Conservation (phyloP, 2,329 filamentous ascomycete genomes). For the Nemania diffusa region DNA sequence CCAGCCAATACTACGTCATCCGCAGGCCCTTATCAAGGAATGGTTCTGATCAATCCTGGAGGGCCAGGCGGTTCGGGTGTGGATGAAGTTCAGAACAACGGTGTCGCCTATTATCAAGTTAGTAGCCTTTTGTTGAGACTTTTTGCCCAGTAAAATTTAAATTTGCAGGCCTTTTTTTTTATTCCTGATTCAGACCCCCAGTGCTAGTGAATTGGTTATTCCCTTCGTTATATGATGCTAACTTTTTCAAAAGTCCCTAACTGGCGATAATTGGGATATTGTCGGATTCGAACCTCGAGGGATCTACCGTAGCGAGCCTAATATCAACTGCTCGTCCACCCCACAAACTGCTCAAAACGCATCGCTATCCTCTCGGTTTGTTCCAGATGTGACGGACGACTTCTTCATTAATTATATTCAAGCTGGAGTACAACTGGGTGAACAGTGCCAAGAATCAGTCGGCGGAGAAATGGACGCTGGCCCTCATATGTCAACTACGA, state of each 20-base stretch:
- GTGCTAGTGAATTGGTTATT: too few species aligned
- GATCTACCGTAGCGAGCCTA: constrained; percentile 29
- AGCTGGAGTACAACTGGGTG: constrained; percentile 11
- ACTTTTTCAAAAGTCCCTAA: constrained; percentile 17
- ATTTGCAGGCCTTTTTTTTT: too few species aligned
- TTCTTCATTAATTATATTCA: constrained; percentile 27
- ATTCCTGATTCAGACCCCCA: too few species aligned
- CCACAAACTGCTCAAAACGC: neutral
- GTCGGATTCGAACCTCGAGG: constrained; percentile 26
- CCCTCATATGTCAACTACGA: constrained; percentile 27
- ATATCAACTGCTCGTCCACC: constrained; percentile 22
- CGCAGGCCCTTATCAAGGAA: constrained; percentile 25
- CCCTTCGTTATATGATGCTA: neutral
- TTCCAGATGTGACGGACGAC: constrained; percentile 21
- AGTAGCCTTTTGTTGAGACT: neutral
- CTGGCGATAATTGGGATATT: constrained; percentile 29
- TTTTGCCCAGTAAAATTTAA: too few species aligned
- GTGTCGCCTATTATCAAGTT: constrained; percentile 27
- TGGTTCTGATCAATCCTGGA: constrained; percentile 28
- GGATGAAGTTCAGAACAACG: constrained; percentile 24
- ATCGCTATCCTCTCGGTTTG: constrained; percentile 15
- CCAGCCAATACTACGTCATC: constrained; percentile 24
- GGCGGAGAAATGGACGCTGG: constrained; percentile 24
- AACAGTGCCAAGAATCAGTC: constrained; percentile 9
- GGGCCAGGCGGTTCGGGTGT: constrained; percentile 22